phyloP scores from a whole-genome alignment of 2,329 filamentous ascomycete genomes.

The Chlorencoelia australis region DNA sequence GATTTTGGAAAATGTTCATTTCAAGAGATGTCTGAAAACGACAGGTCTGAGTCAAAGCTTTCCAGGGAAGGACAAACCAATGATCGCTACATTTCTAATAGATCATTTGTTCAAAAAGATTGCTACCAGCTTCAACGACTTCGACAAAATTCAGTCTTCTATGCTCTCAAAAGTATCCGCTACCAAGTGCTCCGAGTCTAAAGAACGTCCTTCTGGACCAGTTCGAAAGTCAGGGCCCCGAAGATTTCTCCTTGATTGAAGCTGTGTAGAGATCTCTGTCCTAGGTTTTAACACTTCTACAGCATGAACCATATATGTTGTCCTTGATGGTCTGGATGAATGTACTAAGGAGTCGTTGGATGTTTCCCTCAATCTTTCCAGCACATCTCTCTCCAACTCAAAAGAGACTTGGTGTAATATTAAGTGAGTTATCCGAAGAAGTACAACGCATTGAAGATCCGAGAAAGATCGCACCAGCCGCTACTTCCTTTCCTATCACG shows the following conservation, averaged over 20 bases:
- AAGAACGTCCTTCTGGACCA: constrained; percentile 4
- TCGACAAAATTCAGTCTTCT: constrained; percentile 4
- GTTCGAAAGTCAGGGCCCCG: constrained; percentile 5
- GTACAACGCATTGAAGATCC: too few relatives aligned
- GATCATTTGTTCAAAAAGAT: constrained; percentile 5
- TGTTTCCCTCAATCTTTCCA: constrained; percentile 3
- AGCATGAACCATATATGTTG: constrained; percentile 5
- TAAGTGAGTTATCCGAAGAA: too few relatives aligned
- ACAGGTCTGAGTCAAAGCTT: constrained; percentile 3
- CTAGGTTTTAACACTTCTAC: constrained; percentile 3
- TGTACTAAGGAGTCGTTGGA: constrained; percentile 5
- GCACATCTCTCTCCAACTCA: constrained; percentile 3
- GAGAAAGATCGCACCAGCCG: too few relatives aligned
- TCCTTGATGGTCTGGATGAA: constrained; percentile 9
- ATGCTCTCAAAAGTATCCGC: constrained; percentile 6
- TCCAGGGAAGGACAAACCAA: constrained; percentile 8
- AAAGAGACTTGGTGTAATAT: constrained; percentile 6
- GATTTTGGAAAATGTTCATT: constrained; percentile 4
- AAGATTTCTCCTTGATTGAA: constrained; percentile 5
- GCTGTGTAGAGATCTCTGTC: constrained; percentile 5
- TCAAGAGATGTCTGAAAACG: too few relatives aligned
- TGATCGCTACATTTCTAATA: constrained; percentile 6
- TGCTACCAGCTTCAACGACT: constrained; percentile 3
- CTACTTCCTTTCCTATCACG: too few relatives aligned
- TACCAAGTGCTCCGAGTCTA: constrained; percentile 5